Evolutionary conservation across 176 grass and related monocot genomes (phyloP), one percentile per base, ranked within the genome.

Genomic region (Rhynchospora breviuscula): DNA sequence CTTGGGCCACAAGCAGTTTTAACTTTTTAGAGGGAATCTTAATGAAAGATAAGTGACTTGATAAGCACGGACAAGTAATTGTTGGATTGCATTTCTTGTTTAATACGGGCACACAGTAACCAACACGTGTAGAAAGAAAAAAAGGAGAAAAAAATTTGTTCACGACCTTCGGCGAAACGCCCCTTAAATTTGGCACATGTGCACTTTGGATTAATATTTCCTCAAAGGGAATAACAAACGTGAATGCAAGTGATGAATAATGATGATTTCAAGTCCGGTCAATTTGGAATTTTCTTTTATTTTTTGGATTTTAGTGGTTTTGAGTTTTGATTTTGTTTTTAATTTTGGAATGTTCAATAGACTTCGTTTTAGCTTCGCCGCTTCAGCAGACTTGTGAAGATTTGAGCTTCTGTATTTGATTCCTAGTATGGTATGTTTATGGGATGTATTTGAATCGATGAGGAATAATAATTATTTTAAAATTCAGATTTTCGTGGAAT

Each of bases 91-190:
- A 8, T 22, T 72, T 22, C n/a, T 47, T 46, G 2, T 71, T 14
- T 12, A 35, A 68, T 18, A 26, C 7, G 1, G 31, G 5, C 63
- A 33, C 59, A 45, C 46, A 52, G 47, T 26, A 52, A 52, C 46
- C 46, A 23, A 23, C 71, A 75, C 71, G 71, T 75, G 71, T 14
- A 26, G 71, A 75, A 75, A 75, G 70, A 52, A 48, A 74, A 74
- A 51, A 18, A 7, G 12, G 3, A 19, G 7, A 26, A 52, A 75
- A 75, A 53, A 1, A 10, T 71, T 21, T 47, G 8, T 0, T 14
- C 19, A 52, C 26, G 40, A 10, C 22, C 47, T 75, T 75, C 71
- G n/a, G 5, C 19, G 71, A 75, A 75, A 29, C 19, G 40, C 67
- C 40, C 14, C 47, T 1, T 25, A 73, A 74, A 52, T 51, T 40